A percentile compares a stretch with the other conserved stretches of the same genome.
These are phyloP conservation scores for Chlorella sp. DNA, from an alignment of 139 green algal species.

Conservation along the genomic window DNA sequence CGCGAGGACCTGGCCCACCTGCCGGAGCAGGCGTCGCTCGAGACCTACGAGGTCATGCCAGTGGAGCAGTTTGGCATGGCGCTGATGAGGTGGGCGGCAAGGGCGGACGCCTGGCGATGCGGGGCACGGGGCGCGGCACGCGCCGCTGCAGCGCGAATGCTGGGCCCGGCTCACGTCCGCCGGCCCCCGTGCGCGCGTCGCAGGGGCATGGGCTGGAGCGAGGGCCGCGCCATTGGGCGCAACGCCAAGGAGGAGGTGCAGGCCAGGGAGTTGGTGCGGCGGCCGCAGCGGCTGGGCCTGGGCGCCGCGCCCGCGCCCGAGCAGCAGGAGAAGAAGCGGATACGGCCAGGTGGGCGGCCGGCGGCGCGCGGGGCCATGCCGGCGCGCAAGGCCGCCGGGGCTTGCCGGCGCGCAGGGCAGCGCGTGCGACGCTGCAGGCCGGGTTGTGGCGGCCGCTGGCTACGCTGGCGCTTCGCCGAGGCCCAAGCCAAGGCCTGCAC, in stretches of 20 bases:
- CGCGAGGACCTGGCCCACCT: constrained; percentile 32
- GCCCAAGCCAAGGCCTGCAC: background rate
- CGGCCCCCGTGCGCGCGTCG: background rate
- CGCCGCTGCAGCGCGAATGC: background rate
- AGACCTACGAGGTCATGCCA: constrained; percentile 79
- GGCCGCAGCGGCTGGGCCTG: constrained; percentile 74
- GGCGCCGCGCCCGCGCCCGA: constrained; percentile 59
- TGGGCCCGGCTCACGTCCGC: background rate
- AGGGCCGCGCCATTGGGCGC: constrained; percentile 72
- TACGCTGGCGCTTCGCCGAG: too few species aligned
- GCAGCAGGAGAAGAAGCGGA: constrained; percentile 37
- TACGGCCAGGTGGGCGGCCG: constrained; percentile 35
- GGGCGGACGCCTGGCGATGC: constrained; percentile 39
- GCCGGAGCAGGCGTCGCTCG: constrained; percentile 27
- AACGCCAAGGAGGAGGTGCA: constrained; percentile 63
- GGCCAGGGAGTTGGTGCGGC: constrained; percentile 68
- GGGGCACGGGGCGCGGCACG: background rate
- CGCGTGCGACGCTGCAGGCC: too few species aligned
- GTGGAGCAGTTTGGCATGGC: constrained; percentile 83
- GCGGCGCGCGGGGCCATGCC: too few species aligned
- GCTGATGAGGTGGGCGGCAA: constrained; percentile 73
- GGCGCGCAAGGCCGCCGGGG: too few species aligned
- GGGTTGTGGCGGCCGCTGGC: too few species aligned
- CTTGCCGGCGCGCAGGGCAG: too few species aligned
- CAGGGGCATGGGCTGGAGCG: constrained; percentile 78